A percentile compares a stretch with the other conserved stretches of the same genome.
Conservation (phyloP, 2,329 filamentous ascomycete species). For the Aspergillus flavus region DNA sequence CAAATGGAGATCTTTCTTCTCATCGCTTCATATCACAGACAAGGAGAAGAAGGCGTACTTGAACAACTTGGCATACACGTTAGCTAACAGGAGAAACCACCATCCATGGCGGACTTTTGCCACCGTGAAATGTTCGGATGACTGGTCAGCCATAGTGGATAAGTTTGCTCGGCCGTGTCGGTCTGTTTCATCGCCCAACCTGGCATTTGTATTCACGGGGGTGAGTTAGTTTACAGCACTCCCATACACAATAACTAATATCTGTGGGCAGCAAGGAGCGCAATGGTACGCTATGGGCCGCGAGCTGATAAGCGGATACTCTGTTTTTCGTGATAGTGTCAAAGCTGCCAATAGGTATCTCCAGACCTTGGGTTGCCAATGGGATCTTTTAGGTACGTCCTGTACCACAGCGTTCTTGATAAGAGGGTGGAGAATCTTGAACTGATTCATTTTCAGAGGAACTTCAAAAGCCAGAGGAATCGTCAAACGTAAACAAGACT, state of each 20-base stretch:
- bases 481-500: background rate
- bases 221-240: background rate
- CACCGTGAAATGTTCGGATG: background rate
- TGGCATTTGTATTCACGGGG: conserved; percentile 25
- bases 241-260: background rate
- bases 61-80: conserved; percentile 1
- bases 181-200: background rate
- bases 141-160: background rate
- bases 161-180: background rate
- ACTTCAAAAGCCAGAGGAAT: background rate
- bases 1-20: conserved; percentile 1
- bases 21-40: background rate
- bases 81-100: background rate
- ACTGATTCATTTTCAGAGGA: background rate
- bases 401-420: background rate
- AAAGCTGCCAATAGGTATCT: background rate
- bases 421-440: background rate
- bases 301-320: background rate
- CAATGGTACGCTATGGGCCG: background rate
- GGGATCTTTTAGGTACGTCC: background rate
- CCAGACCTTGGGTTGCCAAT: background rate
- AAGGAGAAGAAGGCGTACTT: background rate
- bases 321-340: background rate
- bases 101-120: background rate
- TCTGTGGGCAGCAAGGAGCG: background rate